These are phyloP conservation scores for Herpetomonas samuelpessoai DNA, from an alignment of 208 protist species.

Conservation along the genomic window DNA sequence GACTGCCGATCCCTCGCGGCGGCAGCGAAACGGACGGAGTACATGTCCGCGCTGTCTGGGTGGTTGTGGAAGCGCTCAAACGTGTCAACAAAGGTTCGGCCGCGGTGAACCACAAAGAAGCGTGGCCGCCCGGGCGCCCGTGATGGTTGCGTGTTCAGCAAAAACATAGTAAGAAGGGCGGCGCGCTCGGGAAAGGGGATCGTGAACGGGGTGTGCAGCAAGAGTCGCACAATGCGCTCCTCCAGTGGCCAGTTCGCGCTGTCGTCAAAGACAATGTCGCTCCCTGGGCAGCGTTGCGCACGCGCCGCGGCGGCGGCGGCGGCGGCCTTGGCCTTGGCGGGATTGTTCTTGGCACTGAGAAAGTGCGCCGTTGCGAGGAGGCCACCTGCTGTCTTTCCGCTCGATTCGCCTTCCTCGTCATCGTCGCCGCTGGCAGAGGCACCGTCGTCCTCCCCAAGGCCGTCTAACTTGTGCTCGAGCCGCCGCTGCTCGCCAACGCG, in stretches of 20 bases:
- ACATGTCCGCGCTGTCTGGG: conserved; percentile 42
- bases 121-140: conserved; percentile 10
- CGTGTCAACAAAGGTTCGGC: conserved; percentile 78
- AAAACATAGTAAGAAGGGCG: conserved; percentile 50
- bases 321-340: background rate
- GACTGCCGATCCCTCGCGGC: no score
- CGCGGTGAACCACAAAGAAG: conserved; percentile 46
- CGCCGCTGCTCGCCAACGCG: conserved; percentile 1
- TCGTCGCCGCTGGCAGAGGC: conserved; percentile 1
- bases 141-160: conserved; percentile 27
- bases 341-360: no score
- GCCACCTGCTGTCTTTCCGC: no score
- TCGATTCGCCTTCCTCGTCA: no score
- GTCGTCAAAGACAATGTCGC: conserved; percentile 35
- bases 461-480: background rate
- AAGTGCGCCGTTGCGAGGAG: no score
- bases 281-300: conserved; percentile 22
- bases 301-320: background rate
- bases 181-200: conserved; percentile 72
- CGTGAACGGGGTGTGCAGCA: conserved; percentile 69
- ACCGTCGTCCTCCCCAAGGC: conserved; percentile 11
- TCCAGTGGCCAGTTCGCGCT: conserved; percentile 42
- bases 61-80: conserved; percentile 59
- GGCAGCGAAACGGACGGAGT: conserved; percentile 57
- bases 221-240: conserved; percentile 56